Conservation (phyloP, 2,329 filamentous ascomycete genomes). For the Chrysosporium queenslandicum region DNA sequence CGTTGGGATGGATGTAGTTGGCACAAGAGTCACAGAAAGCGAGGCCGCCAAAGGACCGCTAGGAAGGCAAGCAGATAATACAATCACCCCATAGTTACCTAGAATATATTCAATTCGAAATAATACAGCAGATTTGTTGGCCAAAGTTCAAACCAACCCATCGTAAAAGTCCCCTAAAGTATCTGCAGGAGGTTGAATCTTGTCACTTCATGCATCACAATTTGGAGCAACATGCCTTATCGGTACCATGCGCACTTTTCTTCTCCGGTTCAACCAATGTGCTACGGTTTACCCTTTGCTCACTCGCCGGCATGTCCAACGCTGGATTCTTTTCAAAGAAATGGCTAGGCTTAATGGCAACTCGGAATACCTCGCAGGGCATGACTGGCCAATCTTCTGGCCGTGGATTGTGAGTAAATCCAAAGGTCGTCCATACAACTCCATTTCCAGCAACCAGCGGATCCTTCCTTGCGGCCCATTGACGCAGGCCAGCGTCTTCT, state of each 20-base stretch:
- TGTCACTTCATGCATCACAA: background rate
- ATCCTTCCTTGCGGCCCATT: constrained; percentile 8
- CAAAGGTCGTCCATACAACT: constrained; percentile 8
- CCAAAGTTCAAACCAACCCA: no score
- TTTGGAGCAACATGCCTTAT: background rate
- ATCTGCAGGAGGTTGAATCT: no score
- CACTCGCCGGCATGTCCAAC: constrained; percentile 7
- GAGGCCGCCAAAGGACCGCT: no score
- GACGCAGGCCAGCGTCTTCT: constrained; percentile 1
- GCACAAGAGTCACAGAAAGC: no score
- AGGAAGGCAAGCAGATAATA: no score
- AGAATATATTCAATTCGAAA: no score
- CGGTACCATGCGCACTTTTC: background rate
- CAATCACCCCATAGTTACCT: no score
- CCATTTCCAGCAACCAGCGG: constrained; percentile 1
- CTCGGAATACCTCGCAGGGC: constrained; percentile 7
- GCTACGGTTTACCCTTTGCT: constrained; percentile 1
- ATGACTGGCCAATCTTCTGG: constrained; percentile 10
- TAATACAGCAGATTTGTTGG: no score
- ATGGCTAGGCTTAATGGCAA: constrained; percentile 8
- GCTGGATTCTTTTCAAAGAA: constrained; percentile 7
- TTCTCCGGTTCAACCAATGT: constrained; percentile 1
- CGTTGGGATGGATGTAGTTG: no score
- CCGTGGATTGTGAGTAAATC: constrained; percentile 6
- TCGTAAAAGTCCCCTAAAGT: no score